These are phyloP conservation scores for Fraxinus angustifolia DNA, from an alignment of 305 asterid species.

Conservation along the genomic window DNA sequence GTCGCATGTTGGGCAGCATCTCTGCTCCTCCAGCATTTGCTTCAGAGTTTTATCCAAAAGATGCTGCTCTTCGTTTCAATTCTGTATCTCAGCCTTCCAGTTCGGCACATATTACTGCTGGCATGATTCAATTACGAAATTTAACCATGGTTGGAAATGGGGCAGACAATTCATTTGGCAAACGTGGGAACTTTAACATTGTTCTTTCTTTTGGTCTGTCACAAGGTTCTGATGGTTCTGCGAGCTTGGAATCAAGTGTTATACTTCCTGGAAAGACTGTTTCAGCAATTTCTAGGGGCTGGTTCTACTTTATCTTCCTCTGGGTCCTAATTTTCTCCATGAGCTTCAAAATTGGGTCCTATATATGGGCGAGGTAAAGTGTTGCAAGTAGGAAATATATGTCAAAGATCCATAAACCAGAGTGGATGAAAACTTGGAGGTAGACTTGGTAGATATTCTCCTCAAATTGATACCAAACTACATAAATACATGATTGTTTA, in stretches of 20 bases:
- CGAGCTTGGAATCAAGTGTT: constrained; percentile 49
- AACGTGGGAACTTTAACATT: constrained; percentile 46
- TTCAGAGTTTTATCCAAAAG: constrained; percentile 72
- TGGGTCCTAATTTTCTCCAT: constrained; percentile 52
- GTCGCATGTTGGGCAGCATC: constrained; percentile 59
- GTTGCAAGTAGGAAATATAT: neutral
- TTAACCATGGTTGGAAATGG: constrained; percentile 20
- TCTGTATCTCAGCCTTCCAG: constrained; percentile 35
- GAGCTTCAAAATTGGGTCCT: constrained; percentile 52
- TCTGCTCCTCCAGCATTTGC: constrained; percentile 89
- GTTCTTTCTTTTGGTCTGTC: constrained; percentile 59
- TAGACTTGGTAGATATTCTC: neutral
- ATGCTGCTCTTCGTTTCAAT: constrained; percentile 42
- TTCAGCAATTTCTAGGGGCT: constrained; percentile 33
- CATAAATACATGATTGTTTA: neutral
- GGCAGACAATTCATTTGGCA: constrained; percentile 27
- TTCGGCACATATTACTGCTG: constrained; percentile 47
- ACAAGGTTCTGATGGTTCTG: constrained; percentile 43
- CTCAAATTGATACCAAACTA: neutral
- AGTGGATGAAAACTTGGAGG: neutral
- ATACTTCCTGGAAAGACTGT: constrained; percentile 48
- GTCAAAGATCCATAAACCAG: neutral
- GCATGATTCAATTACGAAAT: constrained; percentile 47
- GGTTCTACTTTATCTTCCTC: constrained; percentile 50
- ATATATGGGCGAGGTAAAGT: constrained; percentile 35